Evolutionary conservation across 2,329 filamentous ascomycete species (phyloP).

Genomic region (Dothiorella sarmentorum): DNA sequence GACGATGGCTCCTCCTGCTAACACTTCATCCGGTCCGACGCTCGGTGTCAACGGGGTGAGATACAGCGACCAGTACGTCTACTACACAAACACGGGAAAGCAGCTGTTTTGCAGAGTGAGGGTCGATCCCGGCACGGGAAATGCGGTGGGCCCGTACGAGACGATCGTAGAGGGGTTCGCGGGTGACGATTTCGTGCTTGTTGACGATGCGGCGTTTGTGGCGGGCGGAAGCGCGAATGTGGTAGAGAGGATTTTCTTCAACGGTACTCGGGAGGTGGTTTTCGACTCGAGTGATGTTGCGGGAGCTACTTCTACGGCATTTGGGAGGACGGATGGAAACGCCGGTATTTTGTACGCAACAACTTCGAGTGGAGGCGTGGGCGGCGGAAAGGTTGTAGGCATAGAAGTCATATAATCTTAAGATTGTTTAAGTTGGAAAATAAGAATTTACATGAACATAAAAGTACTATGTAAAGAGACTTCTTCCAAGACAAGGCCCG

Average conservation of each 20-base stretch:
- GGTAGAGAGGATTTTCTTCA: conserved; percentile 5
- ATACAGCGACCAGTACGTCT: conserved; percentile 18
- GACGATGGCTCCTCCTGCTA: conserved; percentile 19
- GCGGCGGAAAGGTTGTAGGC: not conserved
- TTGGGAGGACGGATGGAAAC: conserved; percentile 24
- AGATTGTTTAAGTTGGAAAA: too few species aligned
- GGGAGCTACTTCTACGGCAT: conserved; percentile 22
- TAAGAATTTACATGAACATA: too few species aligned
- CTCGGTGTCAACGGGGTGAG: conserved; percentile 28
- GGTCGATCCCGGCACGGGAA: conserved; percentile 19
- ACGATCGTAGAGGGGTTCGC: not conserved
- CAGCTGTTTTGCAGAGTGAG: conserved; percentile 21
- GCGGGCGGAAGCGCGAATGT: not conserved
- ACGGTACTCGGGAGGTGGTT: conserved; percentile 20
- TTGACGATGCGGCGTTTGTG: not conserved
- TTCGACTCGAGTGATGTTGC: conserved; percentile 17
- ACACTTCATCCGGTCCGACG: conserved; percentile 17
- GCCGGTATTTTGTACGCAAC: conserved; percentile 24
- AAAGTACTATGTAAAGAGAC: not conserved
- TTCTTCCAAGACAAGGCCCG: not conserved
- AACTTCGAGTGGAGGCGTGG: not conserved
- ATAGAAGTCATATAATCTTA: not conserved
- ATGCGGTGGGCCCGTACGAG: not conserved
- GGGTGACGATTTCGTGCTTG: not conserved
- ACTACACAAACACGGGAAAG: conserved; percentile 25